Conservation (phyloP, 768 basidiomycete species). For the Leccinum fibrillosum region DNA sequence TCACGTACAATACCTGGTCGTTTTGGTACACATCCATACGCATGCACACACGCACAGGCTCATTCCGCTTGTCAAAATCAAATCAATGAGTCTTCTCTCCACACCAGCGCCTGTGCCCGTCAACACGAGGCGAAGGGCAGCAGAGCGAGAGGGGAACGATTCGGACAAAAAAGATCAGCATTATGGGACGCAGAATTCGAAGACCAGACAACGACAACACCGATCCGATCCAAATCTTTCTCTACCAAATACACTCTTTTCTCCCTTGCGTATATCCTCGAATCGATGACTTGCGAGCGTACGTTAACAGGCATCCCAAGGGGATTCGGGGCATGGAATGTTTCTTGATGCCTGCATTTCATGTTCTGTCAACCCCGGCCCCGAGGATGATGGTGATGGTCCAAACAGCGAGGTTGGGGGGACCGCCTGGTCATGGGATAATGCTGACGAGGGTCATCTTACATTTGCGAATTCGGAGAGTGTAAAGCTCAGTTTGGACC, state of each 20-base stretch:
- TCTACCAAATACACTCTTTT: not conserved
- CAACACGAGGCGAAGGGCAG: not conserved
- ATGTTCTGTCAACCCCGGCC: conserved; percentile 29
- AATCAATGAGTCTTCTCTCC: conserved; percentile 20
- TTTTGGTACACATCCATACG: not conserved
- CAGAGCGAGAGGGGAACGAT: no score
- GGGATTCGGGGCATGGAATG: conserved; percentile 16
- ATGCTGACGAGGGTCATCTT: not conserved
- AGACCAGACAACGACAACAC: not conserved
- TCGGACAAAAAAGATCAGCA: not conserved
- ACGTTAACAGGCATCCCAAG: not conserved
- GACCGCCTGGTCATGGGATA: not conserved
- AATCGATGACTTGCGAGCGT: not conserved
- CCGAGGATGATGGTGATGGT: conserved; percentile 15
- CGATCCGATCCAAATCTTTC: not conserved
- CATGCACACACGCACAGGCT: not conserved
- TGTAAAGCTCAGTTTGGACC: conserved; percentile 56
- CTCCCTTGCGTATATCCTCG: not conserved
- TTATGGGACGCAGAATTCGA: not conserved
- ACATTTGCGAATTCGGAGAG: conserved; percentile 30
- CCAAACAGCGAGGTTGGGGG: conserved; percentile 8
- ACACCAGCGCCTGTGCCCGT: not conserved
- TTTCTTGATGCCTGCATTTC: conserved; percentile 25
- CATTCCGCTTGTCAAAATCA: conserved; percentile 14
- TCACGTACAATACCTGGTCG: not conserved